Percentiles rank a stretch among this genome's conserved stretches.
Evolutionary conservation across 352 stramenopile genomes (phyloP).

Genomic region (Globisporangium canariense): DNA sequence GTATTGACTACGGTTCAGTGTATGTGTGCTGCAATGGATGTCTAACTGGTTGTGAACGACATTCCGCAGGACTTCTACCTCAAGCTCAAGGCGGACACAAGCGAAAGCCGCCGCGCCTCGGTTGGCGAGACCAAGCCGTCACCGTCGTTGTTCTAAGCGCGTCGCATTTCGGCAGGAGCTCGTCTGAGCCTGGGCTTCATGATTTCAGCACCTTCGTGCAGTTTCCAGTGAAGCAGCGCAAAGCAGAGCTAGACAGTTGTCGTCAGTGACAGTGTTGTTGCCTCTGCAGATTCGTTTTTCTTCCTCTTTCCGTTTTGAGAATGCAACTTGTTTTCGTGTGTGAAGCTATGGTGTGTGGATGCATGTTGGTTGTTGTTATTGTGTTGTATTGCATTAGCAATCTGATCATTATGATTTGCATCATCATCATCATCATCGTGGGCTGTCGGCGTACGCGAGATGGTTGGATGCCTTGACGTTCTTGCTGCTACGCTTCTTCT

Average conservation of each 20-base stretch:
- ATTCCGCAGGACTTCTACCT: slow-evolving; percentile 64
- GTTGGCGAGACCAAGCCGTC: slow-evolving; percentile 31
- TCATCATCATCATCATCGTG: not conserved
- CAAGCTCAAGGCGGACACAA: slow-evolving; percentile 58
- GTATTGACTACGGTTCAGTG: no score
- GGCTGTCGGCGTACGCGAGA: slow-evolving; percentile 11
- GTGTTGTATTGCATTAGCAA: no score
- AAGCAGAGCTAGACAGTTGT: not conserved
- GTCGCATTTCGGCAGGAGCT: not conserved
- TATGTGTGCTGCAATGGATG: no score
- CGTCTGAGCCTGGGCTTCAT: not conserved
- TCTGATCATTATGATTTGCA: no score
- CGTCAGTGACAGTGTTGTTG: not conserved
- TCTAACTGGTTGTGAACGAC: not conserved
- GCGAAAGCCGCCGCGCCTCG: slow-evolving; percentile 17
- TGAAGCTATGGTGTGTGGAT: slow-evolving; percentile 7
- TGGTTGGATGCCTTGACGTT: slow-evolving; percentile 3
- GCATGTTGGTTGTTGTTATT: not conserved
- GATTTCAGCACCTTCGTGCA: not conserved
- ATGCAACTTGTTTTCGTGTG: slow-evolving; percentile 9
- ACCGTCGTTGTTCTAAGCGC: slow-evolving; percentile 68
- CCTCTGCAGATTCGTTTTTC: slow-evolving; percentile 5
- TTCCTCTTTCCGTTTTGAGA: slow-evolving; percentile 9
- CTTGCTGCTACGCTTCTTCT: slow-evolving; percentile 8
- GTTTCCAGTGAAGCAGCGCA: not conserved